Conservation (phyloP, 1,284 basidiomycete genomes). For the Exsudoporus floridanus region DNA sequence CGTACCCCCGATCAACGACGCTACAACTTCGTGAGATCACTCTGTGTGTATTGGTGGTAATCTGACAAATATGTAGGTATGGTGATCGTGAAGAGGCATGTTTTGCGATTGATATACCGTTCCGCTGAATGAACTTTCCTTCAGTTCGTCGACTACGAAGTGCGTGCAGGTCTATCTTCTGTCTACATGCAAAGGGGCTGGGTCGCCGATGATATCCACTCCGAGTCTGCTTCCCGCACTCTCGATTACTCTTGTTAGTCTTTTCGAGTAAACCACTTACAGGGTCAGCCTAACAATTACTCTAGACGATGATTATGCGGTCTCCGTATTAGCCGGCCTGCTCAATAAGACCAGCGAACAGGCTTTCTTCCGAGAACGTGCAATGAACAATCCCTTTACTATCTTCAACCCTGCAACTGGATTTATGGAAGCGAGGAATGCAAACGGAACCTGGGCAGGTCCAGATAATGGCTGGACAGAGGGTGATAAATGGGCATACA, state of each 20-base stretch:
- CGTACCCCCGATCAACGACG: slow-evolving; percentile 64
- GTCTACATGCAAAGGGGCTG: slow-evolving; percentile 70
- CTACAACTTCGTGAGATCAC: slow-evolving; percentile 48
- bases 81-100: slow-evolving; percentile 71
- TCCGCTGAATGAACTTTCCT: slow-evolving; percentile 1
- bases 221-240: slow-evolving; percentile 75
- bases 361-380: slow-evolving; percentile 53
- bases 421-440: slow-evolving; percentile 79
- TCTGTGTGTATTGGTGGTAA: neutral
- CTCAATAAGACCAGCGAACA: slow-evolving; percentile 54
- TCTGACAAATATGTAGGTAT: slow-evolving; percentile 47
- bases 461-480: slow-evolving; percentile 74
- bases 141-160: slow-evolving; percentile 77
- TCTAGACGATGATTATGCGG: slow-evolving; percentile 77
- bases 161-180: slow-evolving; percentile 72
- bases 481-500: slow-evolving; percentile 84
- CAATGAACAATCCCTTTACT: slow-evolving; percentile 55
- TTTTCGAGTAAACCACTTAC: neutral
- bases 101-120: neutral
- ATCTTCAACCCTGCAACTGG: slow-evolving; percentile 74
- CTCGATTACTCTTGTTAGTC: slow-evolving; percentile 74
- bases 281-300: neutral
- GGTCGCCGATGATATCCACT: slow-evolving; percentile 79
- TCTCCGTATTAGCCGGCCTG: slow-evolving; percentile 57
- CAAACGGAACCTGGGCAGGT: slow-evolving; percentile 72